Conservation (phyloP, 2,329 filamentous ascomycete species). For the Diaporthe vaccinii region DNA sequence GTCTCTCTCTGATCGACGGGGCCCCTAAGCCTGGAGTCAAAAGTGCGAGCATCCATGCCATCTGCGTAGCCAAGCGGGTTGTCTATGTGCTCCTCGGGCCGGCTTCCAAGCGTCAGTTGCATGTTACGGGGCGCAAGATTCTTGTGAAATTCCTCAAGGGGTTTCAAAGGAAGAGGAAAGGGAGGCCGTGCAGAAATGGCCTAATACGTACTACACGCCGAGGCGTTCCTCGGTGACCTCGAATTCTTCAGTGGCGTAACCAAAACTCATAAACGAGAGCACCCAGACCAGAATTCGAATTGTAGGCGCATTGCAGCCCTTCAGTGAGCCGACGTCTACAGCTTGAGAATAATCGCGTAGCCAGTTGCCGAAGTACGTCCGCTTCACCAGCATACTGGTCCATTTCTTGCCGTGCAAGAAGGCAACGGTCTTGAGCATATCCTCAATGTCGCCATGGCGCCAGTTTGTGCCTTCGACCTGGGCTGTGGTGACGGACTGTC, state of each 20-base stretch:
- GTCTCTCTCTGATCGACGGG: slow-evolving; percentile 81
- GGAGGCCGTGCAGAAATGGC: not conserved
- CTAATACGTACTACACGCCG: slow-evolving; percentile 70
- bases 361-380: slow-evolving; percentile 91
- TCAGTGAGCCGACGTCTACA: slow-evolving; percentile 83
- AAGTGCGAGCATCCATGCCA: slow-evolving; percentile 85
- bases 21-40: slow-evolving; percentile 83
- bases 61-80: slow-evolving; percentile 91
- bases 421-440: slow-evolving; percentile 79
- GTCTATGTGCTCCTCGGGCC: slow-evolving; percentile 81
- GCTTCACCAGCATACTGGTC: slow-evolving; percentile 82
- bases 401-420: slow-evolving; percentile 88
- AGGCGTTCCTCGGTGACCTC: slow-evolving; percentile 86
- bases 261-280: slow-evolving; percentile 84
- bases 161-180: not conserved
- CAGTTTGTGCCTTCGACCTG: slow-evolving; percentile 78
- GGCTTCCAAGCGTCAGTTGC: slow-evolving; percentile 46
- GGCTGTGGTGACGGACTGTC: slow-evolving; percentile 43
- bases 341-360: slow-evolving; percentile 88
- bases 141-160: not conserved
- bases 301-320: slow-evolving; percentile 82
- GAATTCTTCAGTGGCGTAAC: slow-evolving; percentile 88
- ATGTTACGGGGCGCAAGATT: not conserved
- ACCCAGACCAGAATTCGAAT: slow-evolving; percentile 86
- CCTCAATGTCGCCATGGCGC: slow-evolving; percentile 71